Percentiles rank a stretch among this genome's conserved stretches.
Evolutionary conservation across 1,139 yeast species (phyloP).

Genomic region (Candida buenavistaensis): DNA sequence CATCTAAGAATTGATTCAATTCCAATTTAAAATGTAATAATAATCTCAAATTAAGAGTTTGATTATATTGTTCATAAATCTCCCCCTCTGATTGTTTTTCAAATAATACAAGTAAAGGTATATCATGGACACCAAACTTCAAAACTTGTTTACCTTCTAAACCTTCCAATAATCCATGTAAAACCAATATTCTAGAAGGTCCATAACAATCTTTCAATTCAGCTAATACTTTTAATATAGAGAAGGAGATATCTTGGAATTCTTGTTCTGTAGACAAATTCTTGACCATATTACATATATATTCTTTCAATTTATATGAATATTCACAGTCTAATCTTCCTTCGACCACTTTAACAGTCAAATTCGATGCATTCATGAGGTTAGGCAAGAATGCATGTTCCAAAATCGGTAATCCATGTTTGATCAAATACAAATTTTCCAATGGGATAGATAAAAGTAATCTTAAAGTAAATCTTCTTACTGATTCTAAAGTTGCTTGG

Average conservation of each 20-base stretch:
- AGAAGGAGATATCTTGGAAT: constrained; percentile 16
- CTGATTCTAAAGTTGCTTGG: constrained; percentile 76
- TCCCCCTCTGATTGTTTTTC: constrained; percentile 61
- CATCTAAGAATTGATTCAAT: constrained; percentile 24
- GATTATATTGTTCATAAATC: constrained; percentile 50
- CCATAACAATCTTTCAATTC: constrained; percentile 59
- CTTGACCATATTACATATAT: constrained; percentile 46
- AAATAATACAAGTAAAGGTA: constrained; percentile 44
- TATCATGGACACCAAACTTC: constrained; percentile 29
- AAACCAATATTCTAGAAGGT: constrained; percentile 66
- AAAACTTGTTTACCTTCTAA: constrained; percentile 30
- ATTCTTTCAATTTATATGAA: constrained; percentile 52
- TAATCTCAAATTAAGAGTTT: constrained; percentile 50
- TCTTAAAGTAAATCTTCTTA: constrained; percentile 62
- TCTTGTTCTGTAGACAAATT: constrained; percentile 34
- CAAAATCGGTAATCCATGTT: constrained; percentile 47
- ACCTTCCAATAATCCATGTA: constrained; percentile 59
- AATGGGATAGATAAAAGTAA: constrained; percentile 56
- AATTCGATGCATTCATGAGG: constrained; percentile 66
- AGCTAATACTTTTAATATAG: constrained; percentile 48
- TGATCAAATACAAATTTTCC: constrained; percentile 49
- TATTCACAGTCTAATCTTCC: constrained; percentile 49
- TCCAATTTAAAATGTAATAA: constrained; percentile 32
- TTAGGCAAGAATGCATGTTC: constrained; percentile 59
- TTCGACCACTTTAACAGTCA: constrained; percentile 34